phyloP scores from a whole-genome alignment of 2,329 filamentous ascomycete genomes.

The Botryosphaeria dothidea region DNA sequence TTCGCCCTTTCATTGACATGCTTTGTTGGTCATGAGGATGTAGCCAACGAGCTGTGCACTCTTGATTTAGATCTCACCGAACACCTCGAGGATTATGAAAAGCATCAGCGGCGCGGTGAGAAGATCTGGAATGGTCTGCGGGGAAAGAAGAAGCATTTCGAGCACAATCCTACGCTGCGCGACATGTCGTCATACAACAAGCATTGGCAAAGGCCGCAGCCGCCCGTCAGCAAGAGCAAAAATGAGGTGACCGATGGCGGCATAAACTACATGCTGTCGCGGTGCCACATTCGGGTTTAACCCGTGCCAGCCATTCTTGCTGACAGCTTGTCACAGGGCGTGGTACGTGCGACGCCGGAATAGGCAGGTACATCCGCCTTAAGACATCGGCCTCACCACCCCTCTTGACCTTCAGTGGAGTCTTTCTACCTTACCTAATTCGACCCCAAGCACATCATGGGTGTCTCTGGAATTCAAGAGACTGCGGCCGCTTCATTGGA shows the following conservation, averaged over 20 bases:
- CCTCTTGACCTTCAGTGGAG: neutral
- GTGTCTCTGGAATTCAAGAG: neutral
- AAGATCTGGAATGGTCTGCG: neutral
- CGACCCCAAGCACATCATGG: neutral
- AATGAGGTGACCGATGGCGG: neutral
- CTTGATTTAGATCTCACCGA: neutral
- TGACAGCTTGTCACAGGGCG: constrained; percentile 1
- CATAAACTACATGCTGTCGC: neutral
- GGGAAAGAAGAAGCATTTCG: neutral
- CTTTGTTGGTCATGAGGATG: neutral
- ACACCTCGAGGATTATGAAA: neutral
- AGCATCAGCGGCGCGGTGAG: neutral
- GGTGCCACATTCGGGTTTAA: neutral
- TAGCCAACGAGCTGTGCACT: neutral
- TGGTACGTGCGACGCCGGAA: neutral
- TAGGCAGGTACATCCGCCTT: neutral
- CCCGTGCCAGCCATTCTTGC: neutral
- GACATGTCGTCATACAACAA: neutral
- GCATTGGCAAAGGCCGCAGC: neutral
- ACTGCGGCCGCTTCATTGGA: neutral
- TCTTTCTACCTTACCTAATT: neutral
- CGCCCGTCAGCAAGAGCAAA: neutral
- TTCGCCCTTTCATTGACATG: neutral
- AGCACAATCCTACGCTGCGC: neutral
- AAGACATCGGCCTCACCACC: neutral